These are phyloP conservation scores for Escovopsis weberi DNA, from an alignment of 2,329 filamentous ascomycete genomes.

Conservation along the genomic window DNA sequence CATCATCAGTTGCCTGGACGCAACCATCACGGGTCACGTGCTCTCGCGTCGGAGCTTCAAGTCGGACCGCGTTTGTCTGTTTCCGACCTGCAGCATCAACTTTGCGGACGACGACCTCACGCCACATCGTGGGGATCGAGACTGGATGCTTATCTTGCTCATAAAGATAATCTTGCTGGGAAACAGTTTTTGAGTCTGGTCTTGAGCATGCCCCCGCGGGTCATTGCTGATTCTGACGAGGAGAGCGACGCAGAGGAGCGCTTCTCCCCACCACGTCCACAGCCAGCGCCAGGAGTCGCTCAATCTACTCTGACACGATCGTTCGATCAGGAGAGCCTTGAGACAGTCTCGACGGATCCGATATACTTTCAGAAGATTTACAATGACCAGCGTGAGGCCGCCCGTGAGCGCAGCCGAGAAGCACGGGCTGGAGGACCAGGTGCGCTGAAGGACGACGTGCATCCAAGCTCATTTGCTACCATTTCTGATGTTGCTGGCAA, in stretches of 20 bases:
- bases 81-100: background rate
- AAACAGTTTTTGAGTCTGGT: background rate
- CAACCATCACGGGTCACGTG: background rate
- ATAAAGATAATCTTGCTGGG: background rate
- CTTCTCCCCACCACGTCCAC: constrained; percentile 8
- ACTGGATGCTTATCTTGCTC: no score
- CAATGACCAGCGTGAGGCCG: constrained; percentile 27
- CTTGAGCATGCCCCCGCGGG: constrained; percentile 10
- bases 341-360: constrained; percentile 30
- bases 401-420: constrained; percentile 9
- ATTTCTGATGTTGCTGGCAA: constrained; percentile 12
- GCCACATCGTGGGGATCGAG: no score
- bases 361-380: constrained; percentile 33
- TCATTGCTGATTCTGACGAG: constrained; percentile 28
- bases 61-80: background rate
- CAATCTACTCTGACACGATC: constrained; percentile 7
- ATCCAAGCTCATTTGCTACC: constrained; percentile 6
- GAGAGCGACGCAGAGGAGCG: constrained; percentile 14
- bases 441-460: background rate
- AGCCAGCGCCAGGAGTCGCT: constrained; percentile 3
- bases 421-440: background rate
- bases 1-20: no score
- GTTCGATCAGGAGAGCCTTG: constrained; percentile 14
- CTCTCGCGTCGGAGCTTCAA: background rate
- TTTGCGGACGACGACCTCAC: background rate